phyloP scores from a whole-genome alignment of 2,329 filamentous ascomycete genomes.

The Sarocladium strictum region DNA sequence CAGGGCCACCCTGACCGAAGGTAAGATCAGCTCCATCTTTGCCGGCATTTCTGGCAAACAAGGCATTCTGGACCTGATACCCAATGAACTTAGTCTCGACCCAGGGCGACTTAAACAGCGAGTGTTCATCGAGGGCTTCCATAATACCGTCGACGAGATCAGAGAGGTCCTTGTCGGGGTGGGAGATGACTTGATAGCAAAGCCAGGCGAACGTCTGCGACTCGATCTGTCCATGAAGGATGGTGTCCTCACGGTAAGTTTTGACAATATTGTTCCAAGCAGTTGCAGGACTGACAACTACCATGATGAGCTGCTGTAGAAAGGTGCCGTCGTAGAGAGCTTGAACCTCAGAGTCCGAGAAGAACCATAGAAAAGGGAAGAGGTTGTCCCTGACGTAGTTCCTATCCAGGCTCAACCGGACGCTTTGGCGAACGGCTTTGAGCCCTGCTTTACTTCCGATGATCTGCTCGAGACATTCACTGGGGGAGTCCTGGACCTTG shows the following conservation, averaged over 20 bases:
- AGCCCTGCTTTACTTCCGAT: constrained; percentile 17
- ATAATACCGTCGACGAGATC: constrained; percentile 18
- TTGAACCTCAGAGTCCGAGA: constrained; percentile 38
- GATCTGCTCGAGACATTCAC: constrained; percentile 22
- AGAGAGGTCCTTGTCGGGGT: constrained; percentile 19
- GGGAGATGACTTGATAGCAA: constrained; percentile 39
- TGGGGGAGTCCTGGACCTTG: constrained; percentile 13
- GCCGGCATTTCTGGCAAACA: constrained; percentile 19
- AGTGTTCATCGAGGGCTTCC: constrained; percentile 17
- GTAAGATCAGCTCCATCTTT: too few relatives aligned
- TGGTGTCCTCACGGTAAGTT: constrained; percentile 18
- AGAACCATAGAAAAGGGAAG: constrained; percentile 29
- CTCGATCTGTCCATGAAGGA: constrained; percentile 22
- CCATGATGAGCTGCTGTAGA: constrained; percentile 37
- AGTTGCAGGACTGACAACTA: constrained; percentile 44
- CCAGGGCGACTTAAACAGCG: constrained; percentile 19
- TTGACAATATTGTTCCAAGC: constrained; percentile 46
- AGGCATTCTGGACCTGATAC: constrained; percentile 32
- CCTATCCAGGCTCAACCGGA: constrained; percentile 18
- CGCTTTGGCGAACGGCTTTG: constrained; percentile 17
- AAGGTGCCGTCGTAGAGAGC: constrained; percentile 43
- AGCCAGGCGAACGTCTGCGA: constrained; percentile 42
- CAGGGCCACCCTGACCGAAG: constrained; percentile 32
- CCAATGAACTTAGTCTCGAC: constrained; percentile 20
- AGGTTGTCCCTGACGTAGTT: constrained; percentile 25